Evolutionary conservation across 2,329 filamentous ascomycete species (phyloP).

Genomic region (Pseudocercospora macadamiae): DNA sequence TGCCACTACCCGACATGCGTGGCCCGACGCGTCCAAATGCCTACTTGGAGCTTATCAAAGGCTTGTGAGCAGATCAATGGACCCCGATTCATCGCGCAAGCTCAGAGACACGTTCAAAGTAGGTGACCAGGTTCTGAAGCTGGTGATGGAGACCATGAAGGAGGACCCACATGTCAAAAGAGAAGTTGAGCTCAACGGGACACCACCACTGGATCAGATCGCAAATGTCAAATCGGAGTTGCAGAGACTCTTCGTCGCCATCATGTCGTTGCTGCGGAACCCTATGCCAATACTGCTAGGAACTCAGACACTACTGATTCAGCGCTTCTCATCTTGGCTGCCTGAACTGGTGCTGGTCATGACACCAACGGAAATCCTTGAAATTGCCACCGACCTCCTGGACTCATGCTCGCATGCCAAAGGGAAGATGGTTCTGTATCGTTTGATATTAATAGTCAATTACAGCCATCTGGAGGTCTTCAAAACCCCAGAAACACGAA

Average conservation of each 20-base stretch:
- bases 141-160: slow-evolving; percentile 85
- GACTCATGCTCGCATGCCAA: slow-evolving; percentile 86
- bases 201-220: slow-evolving; percentile 45
- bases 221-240: slow-evolving; percentile 82
- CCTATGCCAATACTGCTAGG: slow-evolving; percentile 83
- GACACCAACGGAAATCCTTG: slow-evolving; percentile 79
- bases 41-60: slow-evolving; percentile 84
- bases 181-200: slow-evolving; percentile 14
- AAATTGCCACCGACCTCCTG: slow-evolving; percentile 91
- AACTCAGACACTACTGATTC: slow-evolving; percentile 91
- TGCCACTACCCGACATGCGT: slow-evolving; percentile 85
- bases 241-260: slow-evolving; percentile 82
- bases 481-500: slow-evolving; percentile 72
- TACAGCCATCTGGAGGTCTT: slow-evolving; percentile 84
- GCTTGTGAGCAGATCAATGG: slow-evolving; percentile 78
- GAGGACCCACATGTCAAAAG: slow-evolving; percentile 54
- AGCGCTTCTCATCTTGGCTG: slow-evolving; percentile 97
- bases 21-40: slow-evolving; percentile 87
- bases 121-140: slow-evolving; percentile 87
- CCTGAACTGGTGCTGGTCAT: slow-evolving; percentile 81
- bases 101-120: slow-evolving; percentile 94
- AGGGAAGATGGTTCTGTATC: slow-evolving; percentile 89
- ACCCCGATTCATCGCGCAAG: slow-evolving; percentile 80
- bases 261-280: slow-evolving; percentile 89
- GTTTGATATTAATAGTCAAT: slow-evolving; percentile 89